phyloP scores from a whole-genome alignment of 2,329 filamentous ascomycete species.

The Didymella pinodella region DNA sequence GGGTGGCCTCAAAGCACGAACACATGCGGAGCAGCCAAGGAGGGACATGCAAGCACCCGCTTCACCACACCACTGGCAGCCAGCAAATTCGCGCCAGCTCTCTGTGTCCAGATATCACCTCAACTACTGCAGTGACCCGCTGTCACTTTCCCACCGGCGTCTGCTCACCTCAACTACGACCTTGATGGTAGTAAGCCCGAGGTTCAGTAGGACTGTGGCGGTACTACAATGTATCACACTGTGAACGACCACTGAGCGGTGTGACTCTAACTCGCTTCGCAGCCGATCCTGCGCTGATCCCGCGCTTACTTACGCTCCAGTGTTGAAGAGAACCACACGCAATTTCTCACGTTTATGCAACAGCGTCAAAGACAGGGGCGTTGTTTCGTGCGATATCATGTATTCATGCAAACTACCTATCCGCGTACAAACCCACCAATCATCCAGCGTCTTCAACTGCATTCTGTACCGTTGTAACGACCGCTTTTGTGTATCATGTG shows the following conservation, averaged over 20 bases:
- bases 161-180: constrained; percentile 3
- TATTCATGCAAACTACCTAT: constrained; percentile 9
- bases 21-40: not conserved
- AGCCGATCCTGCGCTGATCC: not conserved
- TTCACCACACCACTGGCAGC: not conserved
- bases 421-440: not conserved
- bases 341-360: not conserved
- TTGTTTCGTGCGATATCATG: not conserved
- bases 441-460: not conserved
- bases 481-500: constrained; percentile 18
- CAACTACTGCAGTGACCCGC: constrained; percentile 1
- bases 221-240: constrained; percentile 1
- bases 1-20: not conserved
- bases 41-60: not conserved
- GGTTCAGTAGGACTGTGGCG: not conserved
- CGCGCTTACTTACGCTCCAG: not conserved
- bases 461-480: constrained; percentile 16
- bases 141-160: constrained; percentile 1
- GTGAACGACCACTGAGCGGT: constrained; percentile 3
- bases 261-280: constrained; percentile 8
- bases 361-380: not conserved
- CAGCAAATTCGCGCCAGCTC: not conserved
- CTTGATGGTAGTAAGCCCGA: constrained; percentile 3
- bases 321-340: not conserved
- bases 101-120: not conserved